Conservation (phyloP, 1,284 basidiomycete species). For the Moesziomyces parantarcticus region DNA sequence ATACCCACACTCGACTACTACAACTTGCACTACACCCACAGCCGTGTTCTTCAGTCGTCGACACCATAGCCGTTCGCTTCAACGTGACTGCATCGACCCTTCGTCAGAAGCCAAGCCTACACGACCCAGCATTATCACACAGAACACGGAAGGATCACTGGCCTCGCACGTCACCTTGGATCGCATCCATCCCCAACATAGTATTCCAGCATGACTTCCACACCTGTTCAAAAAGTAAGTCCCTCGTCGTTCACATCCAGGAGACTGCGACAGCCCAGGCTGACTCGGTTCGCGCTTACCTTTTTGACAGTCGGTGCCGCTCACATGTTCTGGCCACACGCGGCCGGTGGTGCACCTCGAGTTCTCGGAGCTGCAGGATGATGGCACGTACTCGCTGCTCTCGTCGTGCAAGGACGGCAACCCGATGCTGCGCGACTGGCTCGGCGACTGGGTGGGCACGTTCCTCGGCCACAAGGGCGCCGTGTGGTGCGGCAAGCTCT, state of each 20-base stretch:
- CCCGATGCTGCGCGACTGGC: constrained; percentile 66
- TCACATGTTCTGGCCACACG: constrained; percentile 72
- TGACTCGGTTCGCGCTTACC: not conserved
- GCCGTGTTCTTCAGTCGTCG: no score
- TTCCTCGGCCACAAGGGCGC: constrained; percentile 98
- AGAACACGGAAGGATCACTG: no score
- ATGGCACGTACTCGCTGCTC: constrained; percentile 69
- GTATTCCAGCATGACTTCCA: constrained; percentile 21
- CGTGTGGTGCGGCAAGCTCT: constrained; percentile 95
- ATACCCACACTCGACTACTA: no score
- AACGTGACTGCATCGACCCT: no score
- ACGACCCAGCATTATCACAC: no score
- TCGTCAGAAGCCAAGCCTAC: no score
- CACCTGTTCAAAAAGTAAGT: constrained; percentile 34
- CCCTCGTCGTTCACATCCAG: not conserved
- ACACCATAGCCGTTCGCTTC: no score
- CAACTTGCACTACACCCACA: no score
- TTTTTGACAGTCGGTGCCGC: constrained; percentile 64
- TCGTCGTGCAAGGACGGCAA: constrained; percentile 67
- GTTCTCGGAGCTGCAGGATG: constrained; percentile 80
- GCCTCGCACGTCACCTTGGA: no score
- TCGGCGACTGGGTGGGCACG: constrained; percentile 98
- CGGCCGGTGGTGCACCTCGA: constrained; percentile 92
- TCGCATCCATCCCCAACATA: not conserved
- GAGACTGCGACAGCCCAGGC: not conserved